phyloP scores from a whole-genome alignment of 495 filamentous ascomycete species.

The Talaromyces wortmannii region DNA sequence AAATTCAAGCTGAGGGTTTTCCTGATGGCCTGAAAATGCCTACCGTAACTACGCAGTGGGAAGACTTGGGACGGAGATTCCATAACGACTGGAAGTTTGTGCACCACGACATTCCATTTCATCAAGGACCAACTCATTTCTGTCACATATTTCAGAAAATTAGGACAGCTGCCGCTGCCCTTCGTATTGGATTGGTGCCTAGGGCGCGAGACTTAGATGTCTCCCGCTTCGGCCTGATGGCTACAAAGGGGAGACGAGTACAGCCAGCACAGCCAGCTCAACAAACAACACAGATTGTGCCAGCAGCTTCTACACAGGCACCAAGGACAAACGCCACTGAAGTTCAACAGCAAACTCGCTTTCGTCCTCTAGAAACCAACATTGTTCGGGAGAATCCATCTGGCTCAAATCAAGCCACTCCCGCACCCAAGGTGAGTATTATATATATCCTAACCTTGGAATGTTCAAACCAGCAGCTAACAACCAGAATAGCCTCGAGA shows the following conservation, averaged over 20 bases:
- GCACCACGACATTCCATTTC: slow-evolving; percentile 12
- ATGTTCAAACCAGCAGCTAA: too few species aligned
- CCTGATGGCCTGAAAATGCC: background rate
- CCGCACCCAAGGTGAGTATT: too few species aligned
- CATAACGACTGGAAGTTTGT: slow-evolving; percentile 19
- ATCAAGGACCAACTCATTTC: slow-evolving; percentile 10
- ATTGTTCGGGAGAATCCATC: too few species aligned
- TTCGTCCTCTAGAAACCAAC: too few species aligned
- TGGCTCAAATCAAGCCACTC: background rate
- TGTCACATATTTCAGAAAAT: slow-evolving; percentile 12
- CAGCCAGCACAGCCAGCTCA: background rate
- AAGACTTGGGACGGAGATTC: slow-evolving; percentile 4
- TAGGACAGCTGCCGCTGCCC: background rate
- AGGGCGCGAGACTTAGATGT: background rate
- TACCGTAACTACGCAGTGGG: slow-evolving; percentile 17
- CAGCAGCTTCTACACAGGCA: background rate
- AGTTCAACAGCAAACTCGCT: too few species aligned
- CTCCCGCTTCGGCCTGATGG: background rate
- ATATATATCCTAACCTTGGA: too few species aligned
- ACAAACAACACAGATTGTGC: background rate
- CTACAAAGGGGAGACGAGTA: background rate
- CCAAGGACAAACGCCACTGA: too few species aligned
- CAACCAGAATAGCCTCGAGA: too few species aligned
- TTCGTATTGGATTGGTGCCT: background rate
- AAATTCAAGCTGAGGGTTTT: slow-evolving; percentile 16